These are phyloP conservation scores for Entelexis paramagnoliae DNA, from an alignment of 1,139 yeast species.

Conservation along the genomic window DNA sequence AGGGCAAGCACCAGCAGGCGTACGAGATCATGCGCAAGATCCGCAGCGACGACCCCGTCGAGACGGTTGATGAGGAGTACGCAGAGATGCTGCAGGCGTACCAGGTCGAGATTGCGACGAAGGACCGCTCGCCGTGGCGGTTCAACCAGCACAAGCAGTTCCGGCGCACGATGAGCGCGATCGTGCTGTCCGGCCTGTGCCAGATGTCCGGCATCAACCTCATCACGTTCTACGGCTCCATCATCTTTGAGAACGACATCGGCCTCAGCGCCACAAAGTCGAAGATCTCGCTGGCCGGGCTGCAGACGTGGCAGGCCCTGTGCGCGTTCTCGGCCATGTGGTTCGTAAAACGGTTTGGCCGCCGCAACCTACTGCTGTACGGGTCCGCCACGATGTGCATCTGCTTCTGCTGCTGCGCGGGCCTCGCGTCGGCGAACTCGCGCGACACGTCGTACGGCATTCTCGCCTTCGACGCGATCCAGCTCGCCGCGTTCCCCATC, in stretches of 20 bases:
- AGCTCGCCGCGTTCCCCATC: slow-evolving; percentile 25
- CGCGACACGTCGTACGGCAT: slow-evolving; percentile 21
- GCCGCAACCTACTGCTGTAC: slow-evolving; percentile 23
- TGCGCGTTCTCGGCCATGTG: slow-evolving; percentile 35
- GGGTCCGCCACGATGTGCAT: slow-evolving; percentile 23
- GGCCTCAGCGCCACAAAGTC: slow-evolving; percentile 39
- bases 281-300: slow-evolving; percentile 31
- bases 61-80: slow-evolving; percentile 15
- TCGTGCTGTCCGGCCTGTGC: slow-evolving; percentile 48
- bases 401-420: slow-evolving; percentile 22
- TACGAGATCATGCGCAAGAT: slow-evolving; percentile 20
- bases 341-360: slow-evolving; percentile 30
- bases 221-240: slow-evolving; percentile 36
- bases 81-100: slow-evolving; percentile 20
- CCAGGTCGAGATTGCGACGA: slow-evolving; percentile 14
- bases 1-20: slow-evolving; percentile 28
- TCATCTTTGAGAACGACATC: slow-evolving; percentile 20
- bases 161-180: slow-evolving; percentile 41
- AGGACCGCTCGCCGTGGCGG: slow-evolving; percentile 20
- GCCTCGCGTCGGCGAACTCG: slow-evolving; percentile 12
- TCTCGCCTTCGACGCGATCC: slow-evolving; percentile 25
- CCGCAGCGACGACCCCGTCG: slow-evolving; percentile 11
- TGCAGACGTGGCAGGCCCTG: slow-evolving; percentile 32
- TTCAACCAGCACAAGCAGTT: slow-evolving; percentile 36
- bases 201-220: slow-evolving; percentile 67